phyloP scores from a whole-genome alignment of 805 yeast species.

The Isabelozyma heimii region DNA sequence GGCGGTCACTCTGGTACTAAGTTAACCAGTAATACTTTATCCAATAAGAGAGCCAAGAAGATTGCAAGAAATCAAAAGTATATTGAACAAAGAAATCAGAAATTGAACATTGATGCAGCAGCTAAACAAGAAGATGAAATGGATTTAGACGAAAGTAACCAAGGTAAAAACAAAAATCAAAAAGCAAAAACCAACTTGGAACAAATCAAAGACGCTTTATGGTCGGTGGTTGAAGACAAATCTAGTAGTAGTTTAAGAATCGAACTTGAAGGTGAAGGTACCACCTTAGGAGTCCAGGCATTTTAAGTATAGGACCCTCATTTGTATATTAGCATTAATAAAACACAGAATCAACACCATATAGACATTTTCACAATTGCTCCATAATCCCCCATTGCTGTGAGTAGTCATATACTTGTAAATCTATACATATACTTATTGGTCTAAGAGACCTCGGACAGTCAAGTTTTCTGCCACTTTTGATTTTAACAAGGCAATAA shows the following conservation, averaged over 20 bases:
- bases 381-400: too few relatives aligned
- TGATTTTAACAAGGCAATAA: conserved; percentile 65
- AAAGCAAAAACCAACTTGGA: conserved; percentile 33
- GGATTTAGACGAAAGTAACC: conserved; percentile 45
- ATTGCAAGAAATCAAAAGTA: conserved; percentile 77
- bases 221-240: conserved; percentile 67
- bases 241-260: conserved; percentile 45
- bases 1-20: conserved; percentile 10
- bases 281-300: conserved; percentile 77
- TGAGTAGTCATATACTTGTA: background rate
- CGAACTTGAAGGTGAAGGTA: conserved; percentile 62
- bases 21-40: conserved; percentile 59
- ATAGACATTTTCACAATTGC: too few relatives aligned
- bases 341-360: background rate
- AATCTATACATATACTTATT: conserved; percentile 1
- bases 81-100: conserved; percentile 53
- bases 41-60: conserved; percentile 77
- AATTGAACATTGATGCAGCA: conserved; percentile 46
- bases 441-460: conserved; percentile 38
- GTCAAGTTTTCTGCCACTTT: conserved; percentile 54
- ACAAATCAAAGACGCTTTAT: conserved; percentile 61
- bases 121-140: conserved; percentile 47
- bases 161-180: conserved; percentile 15
- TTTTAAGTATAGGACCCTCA: conserved; percentile 27
- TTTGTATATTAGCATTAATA: background rate